Conservation (phyloP, 306 rosid genomes). For the Senna tora region DNA sequence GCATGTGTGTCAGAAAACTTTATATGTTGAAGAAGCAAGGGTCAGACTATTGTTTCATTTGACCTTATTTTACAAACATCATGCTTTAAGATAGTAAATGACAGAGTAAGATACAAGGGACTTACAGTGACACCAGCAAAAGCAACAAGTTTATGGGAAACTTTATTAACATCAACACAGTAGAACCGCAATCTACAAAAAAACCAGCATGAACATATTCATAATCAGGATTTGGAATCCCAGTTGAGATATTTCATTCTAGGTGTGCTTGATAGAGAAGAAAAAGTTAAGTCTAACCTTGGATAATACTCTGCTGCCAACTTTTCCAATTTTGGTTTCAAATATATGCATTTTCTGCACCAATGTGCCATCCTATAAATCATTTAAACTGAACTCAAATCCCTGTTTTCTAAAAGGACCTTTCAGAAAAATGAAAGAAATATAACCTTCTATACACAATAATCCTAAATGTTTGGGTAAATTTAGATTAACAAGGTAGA, state of each 20-base stretch:
- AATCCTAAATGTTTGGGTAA: constrained; percentile 2
- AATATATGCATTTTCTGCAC: constrained; percentile 92
- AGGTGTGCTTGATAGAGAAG: not conserved
- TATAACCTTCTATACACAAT: constrained; percentile 10
- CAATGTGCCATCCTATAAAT: constrained; percentile 83
- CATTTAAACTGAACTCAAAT: constrained; percentile 42
- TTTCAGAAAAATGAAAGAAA: constrained; percentile 27
- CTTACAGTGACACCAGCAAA: constrained; percentile 91
- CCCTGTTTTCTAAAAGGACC: constrained; percentile 28
- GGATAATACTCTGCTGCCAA: constrained; percentile 20
- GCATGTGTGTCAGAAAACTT: constrained; percentile 1
- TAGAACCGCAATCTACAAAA: constrained; percentile 72
- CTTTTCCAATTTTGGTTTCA: constrained; percentile 66
- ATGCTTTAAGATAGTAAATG: constrained; percentile 27
- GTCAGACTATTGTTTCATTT: not conserved
- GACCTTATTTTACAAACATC: not conserved
- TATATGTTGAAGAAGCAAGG: not conserved
- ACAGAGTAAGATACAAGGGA: constrained; percentile 35
- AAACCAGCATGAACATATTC: constrained; percentile 33
- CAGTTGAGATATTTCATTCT: constrained; percentile 5
- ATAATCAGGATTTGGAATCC: constrained; percentile 21
- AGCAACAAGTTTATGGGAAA: constrained; percentile 77
- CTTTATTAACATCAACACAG: constrained; percentile 72
- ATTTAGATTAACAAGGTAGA: constrained; percentile 3
- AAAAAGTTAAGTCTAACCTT: constrained; percentile 26